phyloP scores from a whole-genome alignment of 768 basidiomycete genomes.

The Rhodosporidiobolus odoratus region DNA sequence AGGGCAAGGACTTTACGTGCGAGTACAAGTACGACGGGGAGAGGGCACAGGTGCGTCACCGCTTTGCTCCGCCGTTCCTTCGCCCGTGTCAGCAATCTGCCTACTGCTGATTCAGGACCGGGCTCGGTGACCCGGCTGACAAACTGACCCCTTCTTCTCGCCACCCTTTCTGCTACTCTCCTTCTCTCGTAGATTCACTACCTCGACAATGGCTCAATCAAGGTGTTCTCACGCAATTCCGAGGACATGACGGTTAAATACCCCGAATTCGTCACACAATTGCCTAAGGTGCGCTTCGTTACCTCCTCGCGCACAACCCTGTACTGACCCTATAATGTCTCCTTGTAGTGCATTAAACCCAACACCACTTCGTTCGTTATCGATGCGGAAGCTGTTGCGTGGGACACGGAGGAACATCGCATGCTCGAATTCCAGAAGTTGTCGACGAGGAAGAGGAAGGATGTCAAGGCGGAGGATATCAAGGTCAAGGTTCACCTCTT shows the following conservation, averaged over 20 bases:
- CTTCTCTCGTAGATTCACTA: constrained; percentile 63
- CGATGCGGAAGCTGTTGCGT: constrained; percentile 94
- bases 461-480: constrained; percentile 95
- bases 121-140: too few relatives aligned
- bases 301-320: neutral
- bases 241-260: constrained; percentile 99
- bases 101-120: neutral
- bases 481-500: constrained; percentile 94
- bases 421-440: constrained; percentile 98
- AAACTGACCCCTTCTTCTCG: too few relatives aligned
- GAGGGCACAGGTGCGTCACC: constrained; percentile 67
- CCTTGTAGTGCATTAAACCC: constrained; percentile 65
- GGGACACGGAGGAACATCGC: constrained; percentile 59
- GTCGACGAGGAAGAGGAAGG: constrained; percentile 88
- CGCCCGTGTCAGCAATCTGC: too few relatives aligned
- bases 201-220: constrained; percentile 70
- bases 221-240: constrained; percentile 84
- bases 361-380: constrained; percentile 83
- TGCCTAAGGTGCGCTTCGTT: constrained; percentile 63
- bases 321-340: neutral
- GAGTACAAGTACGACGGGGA: constrained; percentile 99
- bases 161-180: too few relatives aligned
- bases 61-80: neutral
- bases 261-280: constrained; percentile 91
- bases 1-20: constrained; percentile 90